A percentile compares a stretch with the other conserved stretches of the same genome.
These are phyloP conservation scores for Chalciporus piperatoides DNA, from an alignment of 1,284 basidiomycete species.

Conservation along the genomic window DNA sequence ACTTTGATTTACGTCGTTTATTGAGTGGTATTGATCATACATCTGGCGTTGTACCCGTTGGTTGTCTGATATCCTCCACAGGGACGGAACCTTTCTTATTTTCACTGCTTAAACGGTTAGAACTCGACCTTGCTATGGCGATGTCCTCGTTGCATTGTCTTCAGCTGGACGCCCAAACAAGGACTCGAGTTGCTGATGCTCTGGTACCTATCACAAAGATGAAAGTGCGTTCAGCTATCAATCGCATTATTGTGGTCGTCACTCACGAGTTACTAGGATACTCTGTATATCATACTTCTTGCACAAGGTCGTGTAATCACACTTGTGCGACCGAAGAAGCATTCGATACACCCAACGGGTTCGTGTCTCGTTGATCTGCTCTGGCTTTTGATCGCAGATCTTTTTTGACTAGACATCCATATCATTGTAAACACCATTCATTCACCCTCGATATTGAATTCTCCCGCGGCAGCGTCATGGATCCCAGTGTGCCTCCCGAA, in stretches of 20 bases:
- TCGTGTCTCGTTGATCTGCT: conserved; percentile 16
- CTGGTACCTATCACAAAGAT: conserved; percentile 77
- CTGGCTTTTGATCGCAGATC: conserved; percentile 3
- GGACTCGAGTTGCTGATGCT: conserved; percentile 71
- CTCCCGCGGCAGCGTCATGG: conserved; percentile 83
- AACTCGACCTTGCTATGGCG: conserved; percentile 77
- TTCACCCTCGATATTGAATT: conserved; percentile 62
- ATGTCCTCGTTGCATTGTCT: conserved; percentile 81
- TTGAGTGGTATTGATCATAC: conserved; percentile 58
- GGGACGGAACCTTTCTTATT: conserved; percentile 82
- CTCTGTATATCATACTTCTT: conserved; percentile 87
- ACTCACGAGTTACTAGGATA: conserved; percentile 52
- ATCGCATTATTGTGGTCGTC: neutral
- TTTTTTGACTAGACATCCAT: conserved; percentile 63
- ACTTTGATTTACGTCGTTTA: conserved; percentile 87
- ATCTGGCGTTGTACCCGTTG: neutral
- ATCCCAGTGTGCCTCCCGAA: conserved; percentile 95
- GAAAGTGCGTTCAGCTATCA: conserved; percentile 51
- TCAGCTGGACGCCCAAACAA: conserved; percentile 63
- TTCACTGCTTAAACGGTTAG: conserved; percentile 65
- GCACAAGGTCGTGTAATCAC: conserved; percentile 81
- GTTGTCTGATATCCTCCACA: conserved; percentile 27
- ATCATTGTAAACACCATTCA: conserved; percentile 82
- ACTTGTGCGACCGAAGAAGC: conserved; percentile 85
- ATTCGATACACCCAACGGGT: conserved; percentile 94